Base-by-base conservation (phyloP, 495 filamentous ascomycete genomes). In the Penicillium flavigenum region DNA sequence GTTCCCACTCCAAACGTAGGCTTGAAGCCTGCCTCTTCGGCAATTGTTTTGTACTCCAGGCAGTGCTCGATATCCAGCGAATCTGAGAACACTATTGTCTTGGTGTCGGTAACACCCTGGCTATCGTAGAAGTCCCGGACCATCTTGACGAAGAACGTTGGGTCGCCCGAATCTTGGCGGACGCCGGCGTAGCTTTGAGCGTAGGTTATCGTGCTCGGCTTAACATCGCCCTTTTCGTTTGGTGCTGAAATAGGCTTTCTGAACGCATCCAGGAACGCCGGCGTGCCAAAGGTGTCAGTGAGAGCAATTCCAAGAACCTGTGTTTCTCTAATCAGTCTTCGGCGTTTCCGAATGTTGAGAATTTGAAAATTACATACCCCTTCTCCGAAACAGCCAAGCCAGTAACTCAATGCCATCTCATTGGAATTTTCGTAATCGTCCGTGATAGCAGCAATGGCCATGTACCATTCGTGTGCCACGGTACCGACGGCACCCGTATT, bases 381-480 rank as follows among this genome's bases (percentile, higher is more conserved):
- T 70, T 92, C 86, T 0, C 93, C 94, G 63, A 96, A 98, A 60
- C 91, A 96, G 12, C 83, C 86, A 19, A 96, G 79, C 94, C 94
- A 98, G 67, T 92, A 90, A 47, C 81, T 73, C 65, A 98, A 75
- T 0, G 89, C 90, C 56, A 86, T 80, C 69, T 93, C 90, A 54
- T 91, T 96, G 6, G 95, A 91, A 49, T 81, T 80, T 59, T 79
- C 75, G 63, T 98, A 98, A 72, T 96, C 84, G 54, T 89, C 80
- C 4, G 88, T 92, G 64, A 96, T 89, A 34, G 94, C 92, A 16
- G 94, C 94, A 51, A 96, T 90, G 41, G 90, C 90, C 94, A 98
- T 98, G 75, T 96, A 97, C 95, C 95, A 98, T 73, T 98, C 94
- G 61, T 98, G 94, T 0, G 95, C 94, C 1, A 98, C 92, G 3